Evolutionary conservation across 1,139 yeast genomes (phyloP), one percentile per base, ranked within the genome.

Genomic region (Hemisphaericaspora subhashii): DNA sequence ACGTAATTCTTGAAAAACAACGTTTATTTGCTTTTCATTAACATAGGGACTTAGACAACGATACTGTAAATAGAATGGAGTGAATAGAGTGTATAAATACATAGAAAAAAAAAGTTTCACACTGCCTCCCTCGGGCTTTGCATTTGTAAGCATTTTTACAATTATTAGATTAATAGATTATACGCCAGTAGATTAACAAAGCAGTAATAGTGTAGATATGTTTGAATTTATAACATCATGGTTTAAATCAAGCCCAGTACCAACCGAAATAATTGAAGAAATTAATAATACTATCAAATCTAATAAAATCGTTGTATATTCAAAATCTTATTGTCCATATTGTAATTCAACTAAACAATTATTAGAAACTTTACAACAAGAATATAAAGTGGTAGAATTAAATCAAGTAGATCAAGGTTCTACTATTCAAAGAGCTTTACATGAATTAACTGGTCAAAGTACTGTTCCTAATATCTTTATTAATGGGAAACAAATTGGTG

Each of bases 391-490:
- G 9, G 35, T 59, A n/a, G 68, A 62, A 41, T 50, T 62, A 34
- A 54, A 61, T 47, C 38, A 39, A 3, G 26, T 45, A 3, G 20
- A 37, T 5, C 44, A 57, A 21, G 68, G 67, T 1, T 27, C 47
- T 1, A 41, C 23, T 6, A 76, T 87, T 49, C 96, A 88, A 65
- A 79, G 70, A 36, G 92, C 87, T 35, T 71, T 89, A 44, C 58
- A 55, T 33, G 78, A 82, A 52, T 60, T 86, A 46, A 83, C 90
- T 22, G 94, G 95, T 41, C 96, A 89, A 67, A 72, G 77, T 46
- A 86, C 96, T 12, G 96, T 89, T 38, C 97, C 97, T 45, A 88
- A 84, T 61, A 73, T 88, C 48, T 87, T 83, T 64, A 87, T 89
- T 54, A 77, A 74, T 37, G 95, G 94, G 40, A 70, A 86, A 61